A percentile compares a stretch with the other conserved stretches of the same genome.
Evolutionary conservation across 331 rosid genomes (phyloP).

Genomic region (Quercus phellos): DNA sequence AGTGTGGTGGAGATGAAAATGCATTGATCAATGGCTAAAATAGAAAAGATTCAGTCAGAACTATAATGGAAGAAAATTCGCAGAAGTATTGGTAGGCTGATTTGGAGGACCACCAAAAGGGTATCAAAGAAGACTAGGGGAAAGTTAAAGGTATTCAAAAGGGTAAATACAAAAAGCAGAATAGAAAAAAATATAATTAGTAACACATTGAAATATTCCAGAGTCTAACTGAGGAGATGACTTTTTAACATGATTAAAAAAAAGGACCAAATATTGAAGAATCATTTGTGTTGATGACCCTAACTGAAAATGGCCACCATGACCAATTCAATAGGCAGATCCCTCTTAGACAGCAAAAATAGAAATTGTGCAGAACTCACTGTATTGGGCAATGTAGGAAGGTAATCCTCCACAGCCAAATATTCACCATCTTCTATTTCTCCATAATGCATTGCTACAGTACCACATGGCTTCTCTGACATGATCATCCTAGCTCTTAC

Average conservation of each 20-base stretch:
- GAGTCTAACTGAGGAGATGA: not conserved
- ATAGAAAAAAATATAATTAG: not conserved
- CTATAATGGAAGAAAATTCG: not conserved
- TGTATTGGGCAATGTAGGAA: constrained; percentile 83
- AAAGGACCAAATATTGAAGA: not conserved
- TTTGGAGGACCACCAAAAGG: not conserved
- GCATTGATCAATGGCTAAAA: not conserved
- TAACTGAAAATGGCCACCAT: not conserved
- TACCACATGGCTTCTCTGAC: constrained; percentile 86
- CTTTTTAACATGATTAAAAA: not conserved
- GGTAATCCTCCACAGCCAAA: constrained; percentile 57
- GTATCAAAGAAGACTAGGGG: not conserved
- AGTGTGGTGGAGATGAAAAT: not conserved
- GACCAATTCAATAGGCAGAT: not conserved
- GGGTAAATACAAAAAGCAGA: not conserved
- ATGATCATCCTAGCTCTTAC: constrained; percentile 61
- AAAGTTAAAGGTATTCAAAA: not conserved
- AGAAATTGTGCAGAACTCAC: constrained; percentile 46
- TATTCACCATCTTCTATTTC: constrained; percentile 53
- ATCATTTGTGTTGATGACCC: not conserved
- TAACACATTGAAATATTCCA: not conserved
- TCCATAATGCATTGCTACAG: constrained; percentile 75
- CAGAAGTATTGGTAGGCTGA: not conserved
- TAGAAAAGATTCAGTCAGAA: not conserved
- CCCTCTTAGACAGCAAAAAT: constrained; percentile 3